Conservation (phyloP, 1,284 basidiomycete species). For the Puccinia horiana region DNA sequence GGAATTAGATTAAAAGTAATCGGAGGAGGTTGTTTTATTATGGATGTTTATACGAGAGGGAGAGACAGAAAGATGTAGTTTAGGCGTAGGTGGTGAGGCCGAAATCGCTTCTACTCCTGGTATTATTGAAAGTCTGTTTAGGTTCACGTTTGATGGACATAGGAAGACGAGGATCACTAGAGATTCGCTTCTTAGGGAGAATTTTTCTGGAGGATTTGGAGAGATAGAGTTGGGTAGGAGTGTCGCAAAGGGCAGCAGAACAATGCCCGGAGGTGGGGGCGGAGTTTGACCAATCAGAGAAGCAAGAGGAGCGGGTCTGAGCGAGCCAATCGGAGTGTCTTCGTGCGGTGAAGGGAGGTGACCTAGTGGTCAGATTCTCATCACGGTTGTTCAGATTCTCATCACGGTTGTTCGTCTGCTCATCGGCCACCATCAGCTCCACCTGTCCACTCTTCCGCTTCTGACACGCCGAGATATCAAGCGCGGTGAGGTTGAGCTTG, state of each 20-base stretch:
- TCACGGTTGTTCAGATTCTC: background rate
- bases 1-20: too few relatives aligned
- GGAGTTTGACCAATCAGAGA: conserved; percentile 39
- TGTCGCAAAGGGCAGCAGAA: conserved; percentile 6
- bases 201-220: conserved; percentile 4
- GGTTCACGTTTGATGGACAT: background rate
- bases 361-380: background rate
- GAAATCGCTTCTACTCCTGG: conserved; percentile 1
- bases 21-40: background rate
- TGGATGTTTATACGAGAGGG: background rate
- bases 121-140: background rate
- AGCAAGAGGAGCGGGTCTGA: conserved; percentile 9
- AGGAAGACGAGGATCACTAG: background rate
- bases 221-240: background rate
- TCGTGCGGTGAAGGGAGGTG: background rate
- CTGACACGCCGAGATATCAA: conserved; percentile 22
- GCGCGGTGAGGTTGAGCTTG: conserved; percentile 28
- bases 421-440: background rate
- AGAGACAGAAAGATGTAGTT: background rate
- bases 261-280: conserved; percentile 3
- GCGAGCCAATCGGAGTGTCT: background rate
- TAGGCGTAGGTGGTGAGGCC: background rate
- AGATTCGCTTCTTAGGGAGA: background rate
- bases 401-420: background rate
- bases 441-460: conserved; percentile 1